phyloP scores from a whole-genome alignment of 129 eudicot species.

The Centaurea solstitialis region DNA sequence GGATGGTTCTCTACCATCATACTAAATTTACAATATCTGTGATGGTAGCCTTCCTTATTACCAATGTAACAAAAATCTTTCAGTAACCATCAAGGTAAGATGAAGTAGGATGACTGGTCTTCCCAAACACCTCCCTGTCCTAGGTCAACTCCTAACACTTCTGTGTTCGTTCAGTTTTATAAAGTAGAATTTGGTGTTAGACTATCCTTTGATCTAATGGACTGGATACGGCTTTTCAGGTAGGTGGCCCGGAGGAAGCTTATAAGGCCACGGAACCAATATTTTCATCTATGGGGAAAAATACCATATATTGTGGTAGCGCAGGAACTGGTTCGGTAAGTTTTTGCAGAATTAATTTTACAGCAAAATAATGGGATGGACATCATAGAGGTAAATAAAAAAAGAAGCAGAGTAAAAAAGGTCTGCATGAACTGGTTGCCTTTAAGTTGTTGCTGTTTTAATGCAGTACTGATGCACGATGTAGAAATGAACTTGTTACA shows the following conservation, averaged over 20 bases:
- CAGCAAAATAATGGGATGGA: conserved; percentile 1
- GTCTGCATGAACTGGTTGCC: not conserved
- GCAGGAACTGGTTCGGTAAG: conserved; percentile 95
- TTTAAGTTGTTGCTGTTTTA: not conserved
- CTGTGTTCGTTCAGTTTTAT: not conserved
- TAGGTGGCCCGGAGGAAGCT: conserved; percentile 91
- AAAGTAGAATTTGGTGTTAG: not conserved
- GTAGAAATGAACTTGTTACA: not conserved
- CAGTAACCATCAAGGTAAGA: not conserved
- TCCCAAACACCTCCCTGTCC: no score
- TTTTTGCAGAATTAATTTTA: conserved; percentile 14
- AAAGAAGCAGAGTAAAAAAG: not conserved
- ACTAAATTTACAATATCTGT: no score
- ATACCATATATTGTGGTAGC: conserved; percentile 83
- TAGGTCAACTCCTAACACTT: not conserved
- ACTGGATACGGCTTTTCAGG: conserved; percentile 42
- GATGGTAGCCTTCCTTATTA: not conserved
- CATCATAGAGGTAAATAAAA: not conserved
- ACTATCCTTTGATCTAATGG: conserved; percentile 4
- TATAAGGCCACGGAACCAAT: conserved; percentile 63
- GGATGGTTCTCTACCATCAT: not conserved
- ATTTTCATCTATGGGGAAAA: conserved; percentile 84
- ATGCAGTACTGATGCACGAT: not conserved
- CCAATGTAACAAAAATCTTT: not conserved
- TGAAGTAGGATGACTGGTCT: not conserved